These are phyloP conservation scores for Venustampulla echinocandica DNA, from an alignment of 495 filamentous ascomycete species.

Conservation along the genomic window DNA sequence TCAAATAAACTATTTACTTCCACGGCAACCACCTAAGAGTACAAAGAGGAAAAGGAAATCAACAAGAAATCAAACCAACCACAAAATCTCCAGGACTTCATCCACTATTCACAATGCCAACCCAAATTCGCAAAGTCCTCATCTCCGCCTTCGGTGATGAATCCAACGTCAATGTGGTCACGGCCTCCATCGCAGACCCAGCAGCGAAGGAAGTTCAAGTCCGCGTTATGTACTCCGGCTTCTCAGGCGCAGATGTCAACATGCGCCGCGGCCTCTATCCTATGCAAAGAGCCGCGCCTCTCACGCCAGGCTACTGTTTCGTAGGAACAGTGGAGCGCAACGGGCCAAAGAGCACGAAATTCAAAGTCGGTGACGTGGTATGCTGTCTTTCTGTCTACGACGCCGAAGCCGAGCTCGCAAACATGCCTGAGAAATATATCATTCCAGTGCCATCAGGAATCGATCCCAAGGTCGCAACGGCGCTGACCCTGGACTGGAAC, in stretches of 20 bases:
- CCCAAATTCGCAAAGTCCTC: conserved; percentile 32
- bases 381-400: conserved; percentile 33
- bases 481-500: conserved; percentile 31
- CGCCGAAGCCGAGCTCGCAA: conserved; percentile 30
- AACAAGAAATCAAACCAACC: too few relatives aligned
- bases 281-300: conserved; percentile 29
- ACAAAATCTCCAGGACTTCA: too few relatives aligned
- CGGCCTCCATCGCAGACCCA: conserved; percentile 24
- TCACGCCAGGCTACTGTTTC: conserved; percentile 36
- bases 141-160: conserved; percentile 30
- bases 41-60: too few relatives aligned
- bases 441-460: conserved; percentile 28
- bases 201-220: conserved; percentile 31
- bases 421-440: conserved; percentile 33
- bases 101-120: too few relatives aligned
- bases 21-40: too few relatives aligned
- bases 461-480: conserved; percentile 26
- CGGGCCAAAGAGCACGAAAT: conserved; percentile 23
- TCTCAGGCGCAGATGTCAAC: conserved; percentile 34
- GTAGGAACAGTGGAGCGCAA: conserved; percentile 27
- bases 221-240: conserved; percentile 31
- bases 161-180: conserved; percentile 26
- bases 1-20: too few relatives aligned
- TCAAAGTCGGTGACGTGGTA: conserved; percentile 29
- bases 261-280: conserved; percentile 37